Percentiles rank a stretch among this genome's conserved stretches.
Evolutionary conservation across 2,329 filamentous ascomycete genomes (phyloP).

Genomic region (Calonectria pseudoturangicola): DNA sequence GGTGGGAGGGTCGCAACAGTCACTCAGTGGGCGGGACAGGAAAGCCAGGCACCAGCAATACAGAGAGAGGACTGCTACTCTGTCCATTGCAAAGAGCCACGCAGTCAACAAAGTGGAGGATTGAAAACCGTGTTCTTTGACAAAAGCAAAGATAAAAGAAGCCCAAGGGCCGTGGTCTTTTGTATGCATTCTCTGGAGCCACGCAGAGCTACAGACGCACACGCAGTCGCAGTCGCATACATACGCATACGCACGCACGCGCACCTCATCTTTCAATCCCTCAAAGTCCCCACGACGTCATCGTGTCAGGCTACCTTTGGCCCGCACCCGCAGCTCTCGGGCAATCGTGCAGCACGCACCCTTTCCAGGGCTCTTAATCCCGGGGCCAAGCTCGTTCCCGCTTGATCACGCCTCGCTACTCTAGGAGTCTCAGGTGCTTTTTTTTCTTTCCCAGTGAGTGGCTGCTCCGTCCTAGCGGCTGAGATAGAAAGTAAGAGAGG

Average conservation of each 20-base stretch:
- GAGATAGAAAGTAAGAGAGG: neutral
- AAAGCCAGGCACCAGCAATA: constrained; percentile 21
- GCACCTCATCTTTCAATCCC: constrained; percentile 22
- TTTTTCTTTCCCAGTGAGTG: constrained; percentile 29
- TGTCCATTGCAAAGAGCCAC: constrained; percentile 24
- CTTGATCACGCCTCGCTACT: constrained; percentile 26
- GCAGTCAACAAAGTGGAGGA: neutral
- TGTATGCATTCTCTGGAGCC: constrained; percentile 1
- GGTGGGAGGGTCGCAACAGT: neutral
- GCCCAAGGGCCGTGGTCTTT: constrained; percentile 7
- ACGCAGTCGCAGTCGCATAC: too few species aligned
- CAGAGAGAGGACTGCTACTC: neutral
- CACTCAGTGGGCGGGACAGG: neutral
- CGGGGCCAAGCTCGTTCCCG: constrained; percentile 14
- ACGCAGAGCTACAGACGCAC: constrained; percentile 7
- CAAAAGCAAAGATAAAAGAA: neutral
- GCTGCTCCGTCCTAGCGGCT: constrained; percentile 9
- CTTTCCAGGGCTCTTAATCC: neutral
- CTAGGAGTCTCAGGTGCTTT: constrained; percentile 17
- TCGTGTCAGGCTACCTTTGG: constrained; percentile 20
- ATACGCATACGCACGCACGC: neutral
- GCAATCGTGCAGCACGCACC: constrained; percentile 20
- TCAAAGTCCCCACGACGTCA: constrained; percentile 19
- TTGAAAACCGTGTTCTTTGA: constrained; percentile 37
- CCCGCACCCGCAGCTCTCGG: constrained; percentile 16